A percentile compares a stretch with the other conserved stretches of the same genome.
Conservation (phyloP, 176 grass and related monocot genomes). For the Aechmea fasciata region DNA sequence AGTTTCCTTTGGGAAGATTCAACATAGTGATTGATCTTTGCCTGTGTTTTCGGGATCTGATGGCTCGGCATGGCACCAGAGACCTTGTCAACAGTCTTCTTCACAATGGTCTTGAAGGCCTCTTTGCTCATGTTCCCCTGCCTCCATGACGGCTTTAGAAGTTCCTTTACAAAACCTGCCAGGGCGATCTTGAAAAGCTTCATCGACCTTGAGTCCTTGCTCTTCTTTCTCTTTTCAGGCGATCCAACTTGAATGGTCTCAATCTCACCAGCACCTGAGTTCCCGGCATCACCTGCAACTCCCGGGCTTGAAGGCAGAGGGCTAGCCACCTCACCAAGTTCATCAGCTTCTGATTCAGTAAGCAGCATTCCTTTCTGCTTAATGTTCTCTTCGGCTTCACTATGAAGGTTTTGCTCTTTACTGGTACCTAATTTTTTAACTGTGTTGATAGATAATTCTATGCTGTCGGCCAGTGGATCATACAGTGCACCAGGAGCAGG, state of each 20-base stretch:
- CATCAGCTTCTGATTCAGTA: slow-evolving; percentile 67
- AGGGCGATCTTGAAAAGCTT: slow-evolving; percentile 85
- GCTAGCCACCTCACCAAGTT: slow-evolving; percentile 63
- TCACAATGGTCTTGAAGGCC: slow-evolving; percentile 92
- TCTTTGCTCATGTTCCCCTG: slow-evolving; percentile 98
- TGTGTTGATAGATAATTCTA: slow-evolving; percentile 69
- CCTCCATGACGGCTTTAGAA: slow-evolving; percentile 89
- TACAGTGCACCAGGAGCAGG: slow-evolving; percentile 45
- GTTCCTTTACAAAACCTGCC: slow-evolving; percentile 95
- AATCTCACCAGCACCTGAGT: slow-evolving; percentile 32
- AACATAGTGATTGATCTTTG: slow-evolving; percentile 81
- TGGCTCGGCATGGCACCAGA: slow-evolving; percentile 57
- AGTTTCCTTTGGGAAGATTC: slow-evolving; percentile 80
- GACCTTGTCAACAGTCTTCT: slow-evolving; percentile 98
- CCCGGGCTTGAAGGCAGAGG: slow-evolving; percentile 54
- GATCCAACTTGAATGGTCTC: slow-evolving; percentile 46
- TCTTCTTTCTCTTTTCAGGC: slow-evolving; percentile 44
- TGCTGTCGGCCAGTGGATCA: slow-evolving; percentile 88
- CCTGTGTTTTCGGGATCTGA: slow-evolving; percentile 77
- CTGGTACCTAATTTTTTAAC: slow-evolving; percentile 48
- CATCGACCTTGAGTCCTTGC: slow-evolving; percentile 69
- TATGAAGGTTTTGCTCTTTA: slow-evolving; percentile 39
- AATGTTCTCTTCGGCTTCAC: slow-evolving; percentile 38
- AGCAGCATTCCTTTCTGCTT: slow-evolving; percentile 36
- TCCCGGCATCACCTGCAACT: slow-evolving; percentile 17